Percentiles rank a stretch among this genome's conserved stretches.
Evolutionary conservation across 345 rosid species (phyloP).

Genomic region (Pistacia vera): DNA sequence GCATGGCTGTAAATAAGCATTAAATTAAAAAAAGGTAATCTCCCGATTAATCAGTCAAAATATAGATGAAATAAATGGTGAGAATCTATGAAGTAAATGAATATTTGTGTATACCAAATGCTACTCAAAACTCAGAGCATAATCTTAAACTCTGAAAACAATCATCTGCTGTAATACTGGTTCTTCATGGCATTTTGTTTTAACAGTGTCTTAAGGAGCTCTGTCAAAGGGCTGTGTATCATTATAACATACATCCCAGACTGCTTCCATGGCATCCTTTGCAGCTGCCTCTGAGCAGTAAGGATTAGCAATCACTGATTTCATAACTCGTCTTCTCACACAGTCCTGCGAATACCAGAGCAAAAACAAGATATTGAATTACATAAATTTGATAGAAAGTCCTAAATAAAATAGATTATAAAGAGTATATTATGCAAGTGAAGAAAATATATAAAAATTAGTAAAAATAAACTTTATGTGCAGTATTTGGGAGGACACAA

Average conservation of each 20-base stretch:
- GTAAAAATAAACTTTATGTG: not conserved
- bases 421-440: not conserved
- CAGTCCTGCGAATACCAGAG: slow-evolving; percentile 64
- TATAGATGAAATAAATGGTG: not conserved
- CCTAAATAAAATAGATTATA: not conserved
- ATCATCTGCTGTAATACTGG: not conserved
- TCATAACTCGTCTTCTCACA: slow-evolving; percentile 83
- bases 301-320: slow-evolving; percentile 67
- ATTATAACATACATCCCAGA: slow-evolving; percentile 94
- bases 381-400: slow-evolving; percentile 4
- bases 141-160: not conserved
- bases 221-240: slow-evolving; percentile 93
- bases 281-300: slow-evolving; percentile 81
- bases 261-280: slow-evolving; percentile 86
- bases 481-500: not conserved
- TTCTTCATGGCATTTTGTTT: not conserved
- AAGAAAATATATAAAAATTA: not conserved
- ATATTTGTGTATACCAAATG: not conserved
- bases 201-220: slow-evolving; percentile 64
- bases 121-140: not conserved
- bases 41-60: slow-evolving; percentile 1
- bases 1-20: slow-evolving; percentile 1
- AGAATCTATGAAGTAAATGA: slow-evolving; percentile 8
- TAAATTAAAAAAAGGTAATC: not conserved
- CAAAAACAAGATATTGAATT: not conserved